Evolutionary conservation across 2,329 filamentous ascomycete genomes (phyloP), one percentile per base, ranked within the genome.

Genomic region (Alternaria ethzedia): DNA sequence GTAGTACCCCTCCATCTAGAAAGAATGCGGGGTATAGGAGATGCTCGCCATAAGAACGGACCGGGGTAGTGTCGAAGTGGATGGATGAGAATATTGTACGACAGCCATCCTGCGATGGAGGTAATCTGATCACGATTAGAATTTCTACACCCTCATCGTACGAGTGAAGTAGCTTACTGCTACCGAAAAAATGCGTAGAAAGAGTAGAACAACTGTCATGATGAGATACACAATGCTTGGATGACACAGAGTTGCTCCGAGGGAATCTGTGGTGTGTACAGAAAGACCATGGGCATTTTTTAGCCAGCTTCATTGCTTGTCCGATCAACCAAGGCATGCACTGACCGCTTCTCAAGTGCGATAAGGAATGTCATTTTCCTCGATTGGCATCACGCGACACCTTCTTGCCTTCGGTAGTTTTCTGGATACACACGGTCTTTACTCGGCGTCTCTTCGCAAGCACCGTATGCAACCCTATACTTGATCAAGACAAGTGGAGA

Each of bases 401-500:
- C 25, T 55, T 15, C 25, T 54, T 43, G 77, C 74, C 8, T 75
- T 77, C 2, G 78, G 77, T 58, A 75, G 73, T 56, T 73, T 73
- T 20, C 76, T 64, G 9, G 76, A 65, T 32, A 74, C 75, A 46
- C 41, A 26, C 72, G 66, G 59, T 78, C 77, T 46, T 43, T 26
- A 59, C 50, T 63, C 61, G 56, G 56, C 25, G 36, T 46, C 56
- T 56, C 44, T 54, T 20, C 12, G 30, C 43, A 23, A 32, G 30
- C 25, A 45, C n/a, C 20, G 28, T 12, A 15, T 49, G 32, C 46
- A 52, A 25, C 20, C 32, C 45, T 57, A 57, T 46, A 45, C 52
- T 57, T 51, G 20, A 61, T 57, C 32, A 51, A 61, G 52, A 51
- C 30, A 57, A 61, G 28, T 26, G 7, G n/a, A 46, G 7, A 57